These are phyloP conservation scores for Boechera stricta DNA, from an alignment of 345 rosid species.

Conservation along the genomic window DNA sequence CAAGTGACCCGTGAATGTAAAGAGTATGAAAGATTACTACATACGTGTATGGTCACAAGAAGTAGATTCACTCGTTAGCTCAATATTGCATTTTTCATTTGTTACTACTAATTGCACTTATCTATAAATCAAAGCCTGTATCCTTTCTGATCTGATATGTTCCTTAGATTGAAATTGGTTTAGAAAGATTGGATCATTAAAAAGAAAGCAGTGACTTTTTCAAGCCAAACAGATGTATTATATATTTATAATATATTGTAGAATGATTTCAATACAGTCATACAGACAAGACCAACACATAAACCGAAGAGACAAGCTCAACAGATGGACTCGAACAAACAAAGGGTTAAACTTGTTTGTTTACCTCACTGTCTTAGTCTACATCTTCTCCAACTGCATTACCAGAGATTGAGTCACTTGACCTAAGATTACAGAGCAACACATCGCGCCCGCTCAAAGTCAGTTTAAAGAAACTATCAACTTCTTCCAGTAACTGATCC, in stretches of 20 bases:
- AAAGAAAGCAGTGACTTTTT: slow-evolving; percentile 7
- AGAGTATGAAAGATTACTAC: slow-evolving; percentile 36
- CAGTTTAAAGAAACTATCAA: slow-evolving; percentile 81
- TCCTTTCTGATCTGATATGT: not conserved
- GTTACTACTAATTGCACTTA: slow-evolving; percentile 38
- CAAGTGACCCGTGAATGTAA: slow-evolving; percentile 47
- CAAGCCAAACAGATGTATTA: slow-evolving; percentile 32
- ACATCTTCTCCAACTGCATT: slow-evolving; percentile 41
- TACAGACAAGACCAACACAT: slow-evolving; percentile 41
- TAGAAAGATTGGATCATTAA: slow-evolving; percentile 16
- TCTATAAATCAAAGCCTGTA: slow-evolving; percentile 7
- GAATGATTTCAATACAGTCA: slow-evolving; percentile 21
- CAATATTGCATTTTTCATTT: slow-evolving; percentile 32
- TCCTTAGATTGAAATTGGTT: not conserved
- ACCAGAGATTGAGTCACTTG: slow-evolving; percentile 45
- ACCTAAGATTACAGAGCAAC: slow-evolving; percentile 79
- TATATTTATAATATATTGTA: slow-evolving; percentile 22
- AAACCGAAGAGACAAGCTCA: slow-evolving; percentile 33
- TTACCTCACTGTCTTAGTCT: slow-evolving; percentile 40
- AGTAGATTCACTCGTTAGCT: slow-evolving; percentile 27
- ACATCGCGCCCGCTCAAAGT: slow-evolving; percentile 81
- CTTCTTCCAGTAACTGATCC: slow-evolving; percentile 67
- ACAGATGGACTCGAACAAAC: slow-evolving; percentile 32
- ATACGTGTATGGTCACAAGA: slow-evolving; percentile 47
- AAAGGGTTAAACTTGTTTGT: slow-evolving; percentile 22